phyloP scores from a whole-genome alignment of 1,284 basidiomycete species.

The Ustilago hordei region DNA sequence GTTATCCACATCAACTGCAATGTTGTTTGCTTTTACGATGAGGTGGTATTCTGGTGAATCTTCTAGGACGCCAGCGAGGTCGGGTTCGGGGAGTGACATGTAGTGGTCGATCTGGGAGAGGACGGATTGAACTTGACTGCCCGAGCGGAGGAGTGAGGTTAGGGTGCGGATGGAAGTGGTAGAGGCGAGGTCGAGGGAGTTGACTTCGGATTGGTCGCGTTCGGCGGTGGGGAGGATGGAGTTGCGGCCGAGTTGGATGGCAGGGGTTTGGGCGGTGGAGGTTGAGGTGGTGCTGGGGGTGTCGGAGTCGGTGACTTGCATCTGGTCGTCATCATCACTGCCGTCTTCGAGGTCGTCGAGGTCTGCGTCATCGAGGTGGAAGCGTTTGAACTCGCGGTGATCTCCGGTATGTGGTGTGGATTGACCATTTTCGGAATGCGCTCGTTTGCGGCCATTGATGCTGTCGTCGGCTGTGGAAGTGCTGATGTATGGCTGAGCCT shows the following conservation, averaged over 20 bases:
- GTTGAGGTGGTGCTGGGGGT: constrained; percentile 17
- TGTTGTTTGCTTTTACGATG: constrained; percentile 96
- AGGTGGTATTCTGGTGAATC: constrained; percentile 95
- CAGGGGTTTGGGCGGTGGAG: constrained; percentile 8
- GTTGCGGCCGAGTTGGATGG: constrained; percentile 78
- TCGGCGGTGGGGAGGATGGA: constrained; percentile 93
- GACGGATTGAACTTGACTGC: constrained; percentile 82
- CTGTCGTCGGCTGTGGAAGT: constrained; percentile 25
- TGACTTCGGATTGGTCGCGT: constrained; percentile 89
- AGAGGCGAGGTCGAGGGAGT: constrained; percentile 87
- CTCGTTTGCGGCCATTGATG: constrained; percentile 71
- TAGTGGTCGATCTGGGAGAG: constrained; percentile 84
- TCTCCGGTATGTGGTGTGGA: constrained; percentile 63
- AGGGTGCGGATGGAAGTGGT: constrained; percentile 87
- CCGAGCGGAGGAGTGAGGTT: constrained; percentile 87
- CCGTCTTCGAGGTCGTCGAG: constrained; percentile 57
- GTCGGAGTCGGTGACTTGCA: constrained; percentile 16
- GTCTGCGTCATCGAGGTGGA: constrained; percentile 55
- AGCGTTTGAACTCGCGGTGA: constrained; percentile 31
- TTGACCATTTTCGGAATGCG: constrained; percentile 71
- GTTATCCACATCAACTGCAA: constrained; percentile 98
- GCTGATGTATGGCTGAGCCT: constrained; percentile 56
- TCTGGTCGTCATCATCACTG: constrained; percentile 41
- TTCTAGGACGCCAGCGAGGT: constrained; percentile 81
- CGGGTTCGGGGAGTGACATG: constrained; percentile 79